Evolutionary conservation across 1,284 basidiomycete species (phyloP).

Genomic region (Tremellales sp.): DNA sequence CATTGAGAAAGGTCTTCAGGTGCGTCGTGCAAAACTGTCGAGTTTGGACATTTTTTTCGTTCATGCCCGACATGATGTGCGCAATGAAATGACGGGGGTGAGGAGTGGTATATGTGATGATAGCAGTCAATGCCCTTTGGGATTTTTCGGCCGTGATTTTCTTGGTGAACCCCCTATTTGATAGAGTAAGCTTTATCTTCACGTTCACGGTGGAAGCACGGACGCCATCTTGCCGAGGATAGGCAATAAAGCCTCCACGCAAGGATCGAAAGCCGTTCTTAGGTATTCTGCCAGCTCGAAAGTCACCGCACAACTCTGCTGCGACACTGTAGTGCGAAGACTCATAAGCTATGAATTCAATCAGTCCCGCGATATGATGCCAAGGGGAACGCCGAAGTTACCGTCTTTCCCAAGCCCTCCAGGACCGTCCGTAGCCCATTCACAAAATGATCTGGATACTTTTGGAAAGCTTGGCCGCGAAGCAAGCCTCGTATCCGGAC

Average conservation of each 20-base stretch:
- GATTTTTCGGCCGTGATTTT: constrained; percentile 85
- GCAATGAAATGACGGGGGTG: constrained; percentile 68
- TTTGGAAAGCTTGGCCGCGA: constrained; percentile 70
- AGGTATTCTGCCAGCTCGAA: constrained; percentile 68
- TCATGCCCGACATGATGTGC: constrained; percentile 66
- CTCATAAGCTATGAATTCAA: constrained; percentile 62
- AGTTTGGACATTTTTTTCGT: constrained; percentile 79
- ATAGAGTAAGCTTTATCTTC: background rate
- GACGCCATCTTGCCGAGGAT: constrained; percentile 74
- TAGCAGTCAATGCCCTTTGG: constrained; percentile 64
- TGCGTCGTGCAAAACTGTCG: constrained; percentile 66
- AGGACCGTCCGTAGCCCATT: constrained; percentile 70
- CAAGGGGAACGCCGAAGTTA: constrained; percentile 52
- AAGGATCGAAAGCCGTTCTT: constrained; percentile 67
- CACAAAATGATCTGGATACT: constrained; percentile 71
- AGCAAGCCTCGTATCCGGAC: constrained; percentile 86
- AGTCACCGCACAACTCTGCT: constrained; percentile 75
- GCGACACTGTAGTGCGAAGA: constrained; percentile 85
- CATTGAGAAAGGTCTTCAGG: constrained; percentile 67
- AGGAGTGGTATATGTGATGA: constrained; percentile 68
- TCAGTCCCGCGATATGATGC: constrained; percentile 2
- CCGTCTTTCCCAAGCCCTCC: constrained; percentile 77
- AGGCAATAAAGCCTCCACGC: constrained; percentile 69
- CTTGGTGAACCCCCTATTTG: constrained; percentile 75
- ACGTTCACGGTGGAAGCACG: constrained; percentile 7